These are phyloP conservation scores for Fraxinus velutina DNA, from an alignment of 305 asterid species.

Conservation along the genomic window DNA sequence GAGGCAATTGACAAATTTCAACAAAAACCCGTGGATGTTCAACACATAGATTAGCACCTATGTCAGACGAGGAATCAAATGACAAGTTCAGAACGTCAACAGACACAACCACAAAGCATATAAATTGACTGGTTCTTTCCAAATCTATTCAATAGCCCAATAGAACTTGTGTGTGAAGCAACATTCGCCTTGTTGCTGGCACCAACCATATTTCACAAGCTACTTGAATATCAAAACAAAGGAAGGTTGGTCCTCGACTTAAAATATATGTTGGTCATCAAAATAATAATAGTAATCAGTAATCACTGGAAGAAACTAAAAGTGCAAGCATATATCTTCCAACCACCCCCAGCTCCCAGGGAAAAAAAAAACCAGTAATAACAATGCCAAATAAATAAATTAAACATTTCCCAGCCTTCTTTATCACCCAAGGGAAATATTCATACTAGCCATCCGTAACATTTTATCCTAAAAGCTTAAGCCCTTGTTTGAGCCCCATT, in stretches of 20 bases:
- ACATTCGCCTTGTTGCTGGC: not conserved
- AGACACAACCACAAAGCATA: not conserved
- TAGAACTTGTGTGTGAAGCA: not conserved
- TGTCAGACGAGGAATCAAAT: not conserved
- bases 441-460: not conserved
- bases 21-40: slow-evolving; percentile 11
- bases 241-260: not conserved
- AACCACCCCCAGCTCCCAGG: not conserved
- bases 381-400: not conserved
- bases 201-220: not conserved
- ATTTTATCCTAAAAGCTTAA: not conserved
- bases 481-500: not conserved
- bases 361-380: not conserved
- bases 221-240: not conserved
- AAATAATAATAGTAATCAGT: not conserved
- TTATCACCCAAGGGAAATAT: not conserved
- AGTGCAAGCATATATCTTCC: not conserved
- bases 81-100: not conserved
- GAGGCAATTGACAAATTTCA: not conserved
- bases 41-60: slow-evolving; percentile 7
- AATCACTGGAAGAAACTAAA: not conserved
- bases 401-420: not conserved
- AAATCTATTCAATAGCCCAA: not conserved
- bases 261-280: not conserved
- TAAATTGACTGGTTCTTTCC: not conserved